A percentile compares a stretch with the other conserved stretches of the same genome.
Evolutionary conservation across 345 rosid genomes (phyloP).

Genomic region (Salix exigua): DNA sequence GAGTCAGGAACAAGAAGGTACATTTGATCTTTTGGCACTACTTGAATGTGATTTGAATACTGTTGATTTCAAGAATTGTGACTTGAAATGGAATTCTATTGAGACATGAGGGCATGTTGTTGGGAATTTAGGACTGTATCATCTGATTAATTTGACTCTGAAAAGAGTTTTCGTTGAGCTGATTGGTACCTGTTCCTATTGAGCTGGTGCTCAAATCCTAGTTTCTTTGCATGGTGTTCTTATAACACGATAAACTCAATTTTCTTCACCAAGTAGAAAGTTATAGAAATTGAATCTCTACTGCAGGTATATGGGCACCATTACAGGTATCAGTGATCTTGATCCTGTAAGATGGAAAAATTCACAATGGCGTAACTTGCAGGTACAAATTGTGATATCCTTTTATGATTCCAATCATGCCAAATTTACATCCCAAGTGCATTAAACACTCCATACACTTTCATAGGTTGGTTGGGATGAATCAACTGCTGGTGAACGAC

Average conservation of each 20-base stretch:
- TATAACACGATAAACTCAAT: neutral
- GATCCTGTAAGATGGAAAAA: constrained; percentile 91
- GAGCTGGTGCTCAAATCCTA: neutral
- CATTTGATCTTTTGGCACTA: neutral
- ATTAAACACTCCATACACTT: constrained; percentile 4
- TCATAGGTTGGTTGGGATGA: constrained; percentile 98
- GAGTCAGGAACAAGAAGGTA: constrained; percentile 84
- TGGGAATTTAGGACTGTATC: neutral
- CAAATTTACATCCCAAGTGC: neutral
- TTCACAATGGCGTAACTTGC: constrained; percentile 96
- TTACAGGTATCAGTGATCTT: constrained; percentile 80
- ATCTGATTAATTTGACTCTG: neutral
- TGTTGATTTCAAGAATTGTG: neutral
- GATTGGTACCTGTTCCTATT: neutral
- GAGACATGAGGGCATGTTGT: neutral
- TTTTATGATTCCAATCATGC: neutral
- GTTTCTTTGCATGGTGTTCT: neutral
- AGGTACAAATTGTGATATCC: constrained; percentile 34
- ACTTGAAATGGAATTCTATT: neutral
- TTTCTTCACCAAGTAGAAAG: neutral
- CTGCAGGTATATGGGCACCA: constrained; percentile 93
- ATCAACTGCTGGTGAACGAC: constrained; percentile 83
- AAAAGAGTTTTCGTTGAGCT: neutral
- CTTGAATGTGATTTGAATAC: neutral
- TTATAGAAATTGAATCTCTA: constrained; percentile 3